These are phyloP conservation scores for Huntiella bhutanensis DNA, from an alignment of 2,329 filamentous ascomycete species.

Conservation along the genomic window DNA sequence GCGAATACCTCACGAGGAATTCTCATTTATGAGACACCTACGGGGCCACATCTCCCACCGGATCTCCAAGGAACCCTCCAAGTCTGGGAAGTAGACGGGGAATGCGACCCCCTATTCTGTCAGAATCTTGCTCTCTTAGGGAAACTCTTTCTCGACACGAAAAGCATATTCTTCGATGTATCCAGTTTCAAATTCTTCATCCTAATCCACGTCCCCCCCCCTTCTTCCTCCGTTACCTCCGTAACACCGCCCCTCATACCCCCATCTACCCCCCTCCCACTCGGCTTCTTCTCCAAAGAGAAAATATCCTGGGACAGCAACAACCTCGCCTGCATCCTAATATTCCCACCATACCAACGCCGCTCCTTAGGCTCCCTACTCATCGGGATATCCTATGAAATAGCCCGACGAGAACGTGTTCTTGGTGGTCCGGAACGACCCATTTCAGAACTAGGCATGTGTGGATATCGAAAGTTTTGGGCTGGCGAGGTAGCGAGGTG, in stretches of 20 bases:
- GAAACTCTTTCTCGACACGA: slow-evolving; percentile 94
- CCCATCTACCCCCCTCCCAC: slow-evolving; percentile 30
- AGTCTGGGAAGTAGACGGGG: slow-evolving; percentile 85
- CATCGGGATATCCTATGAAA: slow-evolving; percentile 86
- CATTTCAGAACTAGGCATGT: slow-evolving; percentile 65
- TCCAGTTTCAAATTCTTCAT: slow-evolving; percentile 88
- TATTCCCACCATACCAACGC: slow-evolving; percentile 90
- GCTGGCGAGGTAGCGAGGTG: slow-evolving; percentile 63
- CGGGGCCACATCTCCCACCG: slow-evolving; percentile 61
- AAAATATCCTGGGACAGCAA: slow-evolving; percentile 99
- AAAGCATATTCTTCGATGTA: slow-evolving; percentile 96
- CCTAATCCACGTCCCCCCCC: slow-evolving; percentile 43
- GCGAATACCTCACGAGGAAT: no score
- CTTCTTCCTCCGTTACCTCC: slow-evolving; percentile 3
- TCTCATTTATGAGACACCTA: slow-evolving; percentile 14
- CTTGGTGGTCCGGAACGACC: slow-evolving; percentile 90
- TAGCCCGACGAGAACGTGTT: slow-evolving; percentile 64
- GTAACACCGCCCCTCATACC: not conserved
- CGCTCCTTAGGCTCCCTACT: slow-evolving; percentile 74
- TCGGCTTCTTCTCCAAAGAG: slow-evolving; percentile 98
- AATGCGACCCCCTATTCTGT: slow-evolving; percentile 71
- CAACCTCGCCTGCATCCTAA: slow-evolving; percentile 86
- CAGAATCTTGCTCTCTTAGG: slow-evolving; percentile 93
- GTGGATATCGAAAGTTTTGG: slow-evolving; percentile 76
- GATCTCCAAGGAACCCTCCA: slow-evolving; percentile 30